A percentile compares a stretch with the other conserved stretches of the same genome.
These are phyloP conservation scores for Abrus pulchellus DNA, from an alignment of 306 rosid genomes.

Conservation along the genomic window DNA sequence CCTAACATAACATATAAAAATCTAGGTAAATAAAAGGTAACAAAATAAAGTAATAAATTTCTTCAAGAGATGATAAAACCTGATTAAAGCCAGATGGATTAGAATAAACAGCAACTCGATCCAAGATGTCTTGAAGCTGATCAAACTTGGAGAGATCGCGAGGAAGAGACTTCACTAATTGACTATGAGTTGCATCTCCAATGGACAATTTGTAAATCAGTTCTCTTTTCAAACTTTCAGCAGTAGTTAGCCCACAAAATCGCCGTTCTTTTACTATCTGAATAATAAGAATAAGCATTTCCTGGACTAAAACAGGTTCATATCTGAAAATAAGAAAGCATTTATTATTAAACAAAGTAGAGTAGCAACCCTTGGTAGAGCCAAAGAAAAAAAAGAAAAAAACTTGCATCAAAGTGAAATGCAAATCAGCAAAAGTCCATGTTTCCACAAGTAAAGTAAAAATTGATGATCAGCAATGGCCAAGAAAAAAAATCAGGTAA, in stretches of 20 bases:
- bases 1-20: conserved; percentile 58
- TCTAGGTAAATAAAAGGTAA: conserved; percentile 38
- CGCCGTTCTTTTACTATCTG: conserved; percentile 94
- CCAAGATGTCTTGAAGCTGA: conserved; percentile 80
- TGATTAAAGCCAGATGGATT: conserved; percentile 94
- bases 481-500: background rate
- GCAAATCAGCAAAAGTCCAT: background rate
- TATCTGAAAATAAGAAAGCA: conserved; percentile 61
- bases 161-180: conserved; percentile 92
- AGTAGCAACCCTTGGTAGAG: background rate
- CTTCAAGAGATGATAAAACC: conserved; percentile 49
- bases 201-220: conserved; percentile 77
- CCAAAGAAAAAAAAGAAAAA: background rate
- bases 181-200: conserved; percentile 95
- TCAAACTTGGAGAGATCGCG: conserved; percentile 86
- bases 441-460: background rate
- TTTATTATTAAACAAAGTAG: conserved; percentile 8
- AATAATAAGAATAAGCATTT: conserved; percentile 93
- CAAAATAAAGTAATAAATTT: conserved; percentile 27
- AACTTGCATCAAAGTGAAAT: background rate
- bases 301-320: conserved; percentile 85
- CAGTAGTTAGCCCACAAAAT: conserved; percentile 82
- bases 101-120: conserved; percentile 74
- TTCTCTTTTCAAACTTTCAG: conserved; percentile 92
- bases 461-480: background rate